Base-by-base conservation (phyloP, 306 rosid genomes). In the Myrica gale region DNA sequence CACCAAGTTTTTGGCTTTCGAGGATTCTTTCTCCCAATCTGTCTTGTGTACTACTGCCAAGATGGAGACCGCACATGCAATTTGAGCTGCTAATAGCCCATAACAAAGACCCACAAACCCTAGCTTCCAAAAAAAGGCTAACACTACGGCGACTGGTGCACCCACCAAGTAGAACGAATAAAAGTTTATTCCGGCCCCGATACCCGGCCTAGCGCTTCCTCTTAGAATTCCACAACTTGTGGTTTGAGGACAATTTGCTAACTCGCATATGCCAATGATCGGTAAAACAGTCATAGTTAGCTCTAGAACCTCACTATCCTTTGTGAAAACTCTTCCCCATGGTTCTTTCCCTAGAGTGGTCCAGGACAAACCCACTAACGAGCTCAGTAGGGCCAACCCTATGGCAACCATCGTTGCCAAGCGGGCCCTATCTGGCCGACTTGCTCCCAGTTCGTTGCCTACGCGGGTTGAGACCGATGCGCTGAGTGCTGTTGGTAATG, bases 21-120 rank as follows among this genome's bases (percentile, higher is more conserved):
- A 16, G 0, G 90, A 84, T 75, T 90, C 92, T 12, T 70, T 83
- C 67, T 90, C 89, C 95, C 95, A 90, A 81, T 90, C 90, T 5
- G 95, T 90, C 43, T 79, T 54, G 42, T 72, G 84, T 42, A 90
- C 83, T 77, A 84, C 95, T 41, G 77, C 53, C 1, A 90, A 74
- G 74, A 88, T 79, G 4, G 90, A 86, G 19, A 86, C 73, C 12
- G 86, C 89, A 76, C 92, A 90, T 7, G 88, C 88, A 32, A 88
- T 74, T 45, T 90, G 95, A 19, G 95, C 92, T 20, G 89, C 90
- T 21, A 90, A 48, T 39, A 90, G 75, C 44, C 95, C 95, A 74
- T 90, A 90, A 46, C 95, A 90, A 1, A 90, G 81, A 13, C 95
- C 92, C 89, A 86, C 88, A 70, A 90, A 79, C 74, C 89, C 92